These are phyloP conservation scores for Leccinum griseonigrum DNA, from an alignment of 1,284 basidiomycete genomes.

Conservation along the genomic window DNA sequence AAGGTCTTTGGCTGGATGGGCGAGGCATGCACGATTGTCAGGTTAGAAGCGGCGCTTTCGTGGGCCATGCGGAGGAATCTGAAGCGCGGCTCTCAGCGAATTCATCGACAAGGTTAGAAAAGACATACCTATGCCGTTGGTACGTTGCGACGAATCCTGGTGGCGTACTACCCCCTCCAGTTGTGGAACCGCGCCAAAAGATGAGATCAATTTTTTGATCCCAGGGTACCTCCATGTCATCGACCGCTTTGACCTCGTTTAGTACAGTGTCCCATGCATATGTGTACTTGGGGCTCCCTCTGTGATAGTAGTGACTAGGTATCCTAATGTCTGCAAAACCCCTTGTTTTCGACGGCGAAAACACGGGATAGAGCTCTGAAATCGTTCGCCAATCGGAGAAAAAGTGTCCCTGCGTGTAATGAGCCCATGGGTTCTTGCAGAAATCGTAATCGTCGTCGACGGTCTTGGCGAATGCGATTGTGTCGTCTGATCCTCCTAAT, in stretches of 20 bases:
- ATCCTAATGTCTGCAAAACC: constrained; percentile 90
- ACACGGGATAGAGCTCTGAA: constrained; percentile 81
- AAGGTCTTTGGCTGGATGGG: constrained; percentile 61
- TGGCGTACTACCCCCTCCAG: constrained; percentile 87
- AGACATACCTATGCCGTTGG: constrained; percentile 77
- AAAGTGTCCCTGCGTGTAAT: constrained; percentile 87
- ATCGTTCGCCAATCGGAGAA: constrained; percentile 94
- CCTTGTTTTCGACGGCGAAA: constrained; percentile 82
- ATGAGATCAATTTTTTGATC: constrained; percentile 68
- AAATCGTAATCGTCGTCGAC: constrained; percentile 73
- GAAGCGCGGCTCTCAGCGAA: not conserved
- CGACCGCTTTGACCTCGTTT: constrained; percentile 65
- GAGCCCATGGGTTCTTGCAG: constrained; percentile 79
- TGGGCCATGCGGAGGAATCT: constrained; percentile 82
- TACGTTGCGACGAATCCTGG: constrained; percentile 82
- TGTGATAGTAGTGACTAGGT: constrained; percentile 93
- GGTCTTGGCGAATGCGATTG: constrained; percentile 57
- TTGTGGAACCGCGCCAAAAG: constrained; percentile 90
- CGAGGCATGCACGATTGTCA: constrained; percentile 75
- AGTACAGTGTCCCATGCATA: constrained; percentile 87
- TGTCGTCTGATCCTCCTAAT: constrained; percentile 37
- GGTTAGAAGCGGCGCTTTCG: constrained; percentile 51
- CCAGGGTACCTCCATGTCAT: constrained; percentile 84
- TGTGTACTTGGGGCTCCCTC: constrained; percentile 77
- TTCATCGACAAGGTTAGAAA: not conserved